Evolutionary conservation across 305 asterid species (phyloP), one percentile per base, ranked within the genome.

Genomic region (Fraxinus dipetala): DNA sequence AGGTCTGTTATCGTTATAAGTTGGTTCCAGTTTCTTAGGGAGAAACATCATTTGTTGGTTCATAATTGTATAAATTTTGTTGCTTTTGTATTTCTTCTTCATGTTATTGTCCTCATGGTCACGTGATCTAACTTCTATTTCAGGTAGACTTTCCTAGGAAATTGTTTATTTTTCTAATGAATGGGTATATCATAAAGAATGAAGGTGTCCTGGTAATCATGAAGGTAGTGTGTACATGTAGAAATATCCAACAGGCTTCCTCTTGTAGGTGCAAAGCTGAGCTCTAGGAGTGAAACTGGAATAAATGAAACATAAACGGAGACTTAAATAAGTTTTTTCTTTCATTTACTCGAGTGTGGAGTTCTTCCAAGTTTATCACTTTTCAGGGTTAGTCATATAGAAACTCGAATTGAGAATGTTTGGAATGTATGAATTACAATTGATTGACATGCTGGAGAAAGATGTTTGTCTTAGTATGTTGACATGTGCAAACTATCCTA

Each of bases 1-100:
- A 95, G 97, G 99, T 95, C 86, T 77, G 43, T 32, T 43, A 72
- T 79, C 76, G 36, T 59, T 7, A 63, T 72, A 40, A 65, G 28
- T 24, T 40, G 65, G 34, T 36, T 69, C 43, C 54, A 18, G 5
- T 32, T 6, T 38, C 30, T 78, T 24, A 32, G 78, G 45, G 48
- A 7, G 83, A 70, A 75, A 36, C 69, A 72, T 31, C 45, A 48
- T 72, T 63, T 8, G 80, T 32, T 31, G 80, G 70, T 51, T 51
- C 22, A 16, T 13, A n/a, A 0, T 18, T 48, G 59, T 13, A 59
- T 31, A 78, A 28, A 36, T 78, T 59, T 34, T 80, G 20, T 70
- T 59, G 30, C 43, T 63, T 81, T 30, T 70, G 20, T 5, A 63
- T 24, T 34, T 34, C 51, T 10, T 72, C 28, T 22, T 34, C 43